Evolutionary conservation across 2,329 filamentous ascomycete genomes (phyloP).

Genomic region (Diaporthe capsici): DNA sequence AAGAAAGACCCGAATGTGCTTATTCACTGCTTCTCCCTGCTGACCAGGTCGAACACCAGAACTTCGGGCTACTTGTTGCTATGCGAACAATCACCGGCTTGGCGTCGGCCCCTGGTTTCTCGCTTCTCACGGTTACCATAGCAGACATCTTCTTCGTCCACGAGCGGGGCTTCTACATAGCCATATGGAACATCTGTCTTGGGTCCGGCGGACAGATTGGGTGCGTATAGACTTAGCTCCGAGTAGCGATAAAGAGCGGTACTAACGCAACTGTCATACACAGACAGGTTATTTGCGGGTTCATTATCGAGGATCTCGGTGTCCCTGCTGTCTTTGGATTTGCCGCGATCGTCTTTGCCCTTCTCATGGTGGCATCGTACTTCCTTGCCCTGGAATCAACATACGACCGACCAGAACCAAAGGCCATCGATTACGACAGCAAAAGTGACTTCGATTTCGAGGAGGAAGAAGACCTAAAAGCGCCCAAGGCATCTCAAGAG

Average conservation of each 20-base stretch:
- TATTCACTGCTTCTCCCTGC: not conserved
- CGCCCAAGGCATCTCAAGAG: not conserved
- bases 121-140: conserved; percentile 16
- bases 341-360: conserved; percentile 26
- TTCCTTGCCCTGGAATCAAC: conserved; percentile 32
- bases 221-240: not conserved
- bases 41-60: not conserved
- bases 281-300: conserved; percentile 30
- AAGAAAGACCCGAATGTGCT: not conserved
- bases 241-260: not conserved
- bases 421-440: not conserved
- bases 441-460: not conserved
- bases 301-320: conserved; percentile 33
- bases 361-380: conserved; percentile 22
- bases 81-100: conserved; percentile 27
- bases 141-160: conserved; percentile 35
- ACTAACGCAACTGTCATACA: not conserved
- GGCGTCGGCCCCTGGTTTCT: conserved; percentile 25
- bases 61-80: conserved; percentile 20
- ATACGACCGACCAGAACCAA: not conserved
- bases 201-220: conserved; percentile 8
- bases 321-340: conserved; percentile 24
- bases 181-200: conserved; percentile 19
- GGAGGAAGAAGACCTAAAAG: not conserved
- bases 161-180: conserved; percentile 27